Evolutionary conservation across 2,329 filamentous ascomycete genomes (phyloP).

Genomic region (Colletotrichum salicis): DNA sequence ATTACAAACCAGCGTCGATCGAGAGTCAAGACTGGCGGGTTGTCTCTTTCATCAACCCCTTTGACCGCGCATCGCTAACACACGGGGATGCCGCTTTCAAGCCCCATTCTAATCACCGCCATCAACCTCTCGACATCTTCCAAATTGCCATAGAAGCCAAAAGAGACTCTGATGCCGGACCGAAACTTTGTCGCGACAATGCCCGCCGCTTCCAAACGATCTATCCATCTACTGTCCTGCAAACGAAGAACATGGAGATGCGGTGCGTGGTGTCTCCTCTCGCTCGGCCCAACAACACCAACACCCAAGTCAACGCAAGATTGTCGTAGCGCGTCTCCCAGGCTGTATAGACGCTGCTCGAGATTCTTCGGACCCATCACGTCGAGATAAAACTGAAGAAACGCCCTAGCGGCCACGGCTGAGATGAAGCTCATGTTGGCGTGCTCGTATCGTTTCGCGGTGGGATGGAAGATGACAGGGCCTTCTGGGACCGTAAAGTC

Average conservation of each 20-base stretch:
- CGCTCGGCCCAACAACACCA: slow-evolving; percentile 37
- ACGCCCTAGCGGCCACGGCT: slow-evolving; percentile 40
- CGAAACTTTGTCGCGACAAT: slow-evolving; percentile 40
- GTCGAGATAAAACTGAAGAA: slow-evolving; percentile 42
- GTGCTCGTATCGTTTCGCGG: slow-evolving; percentile 44
- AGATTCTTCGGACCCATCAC: slow-evolving; percentile 40
- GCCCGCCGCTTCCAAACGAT: slow-evolving; percentile 34
- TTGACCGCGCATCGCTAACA: not conserved
- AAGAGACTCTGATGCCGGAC: slow-evolving; percentile 42
- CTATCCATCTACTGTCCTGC: slow-evolving; percentile 37
- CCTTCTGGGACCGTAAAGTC: slow-evolving; percentile 38
- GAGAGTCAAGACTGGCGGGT: no score
- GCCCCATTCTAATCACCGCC: not conserved
- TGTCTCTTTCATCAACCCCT: no score
- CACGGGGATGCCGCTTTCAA: not conserved
- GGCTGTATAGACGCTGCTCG: slow-evolving; percentile 39
- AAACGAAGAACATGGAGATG: slow-evolving; percentile 44
- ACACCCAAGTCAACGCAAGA: slow-evolving; percentile 39
- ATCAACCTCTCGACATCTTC: slow-evolving; percentile 38
- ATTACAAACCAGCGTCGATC: no score
- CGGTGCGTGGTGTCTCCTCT: slow-evolving; percentile 39
- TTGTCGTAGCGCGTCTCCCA: slow-evolving; percentile 39
- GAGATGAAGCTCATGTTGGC: slow-evolving; percentile 43
- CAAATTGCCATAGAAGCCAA: slow-evolving; percentile 42
- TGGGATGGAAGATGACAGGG: slow-evolving; percentile 38